Conservation (phyloP, 345 rosid genomes). For the Aegle marmelos region DNA sequence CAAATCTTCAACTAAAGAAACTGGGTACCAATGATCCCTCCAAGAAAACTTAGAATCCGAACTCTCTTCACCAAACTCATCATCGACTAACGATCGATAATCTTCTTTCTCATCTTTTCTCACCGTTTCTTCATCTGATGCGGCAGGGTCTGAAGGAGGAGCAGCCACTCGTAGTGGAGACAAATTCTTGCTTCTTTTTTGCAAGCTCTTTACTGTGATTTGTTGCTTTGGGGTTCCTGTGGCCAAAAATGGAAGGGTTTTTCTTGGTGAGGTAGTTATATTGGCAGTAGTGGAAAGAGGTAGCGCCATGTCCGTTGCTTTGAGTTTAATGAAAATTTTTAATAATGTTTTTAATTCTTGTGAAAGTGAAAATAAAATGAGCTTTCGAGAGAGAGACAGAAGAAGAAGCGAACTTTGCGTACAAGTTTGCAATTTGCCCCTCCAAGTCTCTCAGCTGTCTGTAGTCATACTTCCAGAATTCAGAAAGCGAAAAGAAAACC, state of each 20-base stretch:
- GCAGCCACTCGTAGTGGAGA: constrained; percentile 56
- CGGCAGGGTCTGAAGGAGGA: constrained; percentile 42
- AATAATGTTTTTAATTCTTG: too few relatives aligned
- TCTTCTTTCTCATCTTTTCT: constrained; percentile 31
- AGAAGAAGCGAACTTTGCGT: constrained; percentile 20
- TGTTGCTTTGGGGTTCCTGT: constrained; percentile 18
- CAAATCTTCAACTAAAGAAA: constrained; percentile 84
- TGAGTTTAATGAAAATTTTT: background rate
- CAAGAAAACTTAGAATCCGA: constrained; percentile 63
- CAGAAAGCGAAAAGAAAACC: background rate
- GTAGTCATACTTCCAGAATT: background rate
- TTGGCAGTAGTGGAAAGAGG: constrained; percentile 16
- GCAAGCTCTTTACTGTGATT: constrained; percentile 9
- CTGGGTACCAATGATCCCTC: constrained; percentile 99
- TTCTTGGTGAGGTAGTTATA: constrained; percentile 18
- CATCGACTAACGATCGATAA: constrained; percentile 30
- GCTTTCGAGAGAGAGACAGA: background rate
- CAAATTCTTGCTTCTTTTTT: constrained; percentile 2
- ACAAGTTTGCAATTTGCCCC: constrained; percentile 12
- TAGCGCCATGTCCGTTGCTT: constrained; percentile 19
- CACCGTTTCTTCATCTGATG: constrained; percentile 26
- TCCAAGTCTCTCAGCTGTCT: background rate
- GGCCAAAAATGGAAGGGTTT: constrained; percentile 8
- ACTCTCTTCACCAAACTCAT: constrained; percentile 52
- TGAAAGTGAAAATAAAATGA: background rate